Conservation (phyloP, 805 yeast species). For the Sporopachydermia lactativora region DNA sequence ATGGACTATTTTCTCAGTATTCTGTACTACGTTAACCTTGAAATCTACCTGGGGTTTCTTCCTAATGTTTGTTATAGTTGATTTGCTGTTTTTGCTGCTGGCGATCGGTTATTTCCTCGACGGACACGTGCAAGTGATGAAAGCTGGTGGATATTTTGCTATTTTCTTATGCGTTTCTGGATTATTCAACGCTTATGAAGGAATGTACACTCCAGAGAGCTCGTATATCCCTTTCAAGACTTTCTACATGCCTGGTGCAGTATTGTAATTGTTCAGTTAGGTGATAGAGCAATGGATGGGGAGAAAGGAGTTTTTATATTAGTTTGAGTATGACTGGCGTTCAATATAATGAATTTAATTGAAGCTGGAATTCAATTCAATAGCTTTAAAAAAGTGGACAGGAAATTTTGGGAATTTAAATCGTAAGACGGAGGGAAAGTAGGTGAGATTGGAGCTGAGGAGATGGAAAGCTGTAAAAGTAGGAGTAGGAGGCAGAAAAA, state of each 20-base stretch:
- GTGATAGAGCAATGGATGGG: no score
- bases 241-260: conserved; percentile 33
- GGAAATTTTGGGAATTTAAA: no score
- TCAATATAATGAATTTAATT: no score
- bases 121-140: conserved; percentile 23
- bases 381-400: no score
- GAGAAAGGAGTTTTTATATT: no score
- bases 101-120: conserved; percentile 38
- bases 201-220: conserved; percentile 51
- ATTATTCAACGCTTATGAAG: conserved; percentile 62
- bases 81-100: conserved; percentile 27
- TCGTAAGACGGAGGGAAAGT: no score
- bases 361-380: no score
- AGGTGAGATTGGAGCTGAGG: no score
- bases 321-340: no score
- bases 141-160: conserved; percentile 56
- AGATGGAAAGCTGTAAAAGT: no score
- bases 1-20: conserved; percentile 40
- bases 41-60: conserved; percentile 31
- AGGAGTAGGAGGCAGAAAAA: no score
- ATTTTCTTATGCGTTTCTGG: conserved; percentile 45
- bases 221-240: conserved; percentile 40
- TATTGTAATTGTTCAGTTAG: conserved; percentile 5
- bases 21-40: conserved; percentile 30
- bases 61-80: conserved; percentile 25